These are phyloP conservation scores for Trapa incisa DNA, from an alignment of 345 rosid genomes.

Conservation along the genomic window DNA sequence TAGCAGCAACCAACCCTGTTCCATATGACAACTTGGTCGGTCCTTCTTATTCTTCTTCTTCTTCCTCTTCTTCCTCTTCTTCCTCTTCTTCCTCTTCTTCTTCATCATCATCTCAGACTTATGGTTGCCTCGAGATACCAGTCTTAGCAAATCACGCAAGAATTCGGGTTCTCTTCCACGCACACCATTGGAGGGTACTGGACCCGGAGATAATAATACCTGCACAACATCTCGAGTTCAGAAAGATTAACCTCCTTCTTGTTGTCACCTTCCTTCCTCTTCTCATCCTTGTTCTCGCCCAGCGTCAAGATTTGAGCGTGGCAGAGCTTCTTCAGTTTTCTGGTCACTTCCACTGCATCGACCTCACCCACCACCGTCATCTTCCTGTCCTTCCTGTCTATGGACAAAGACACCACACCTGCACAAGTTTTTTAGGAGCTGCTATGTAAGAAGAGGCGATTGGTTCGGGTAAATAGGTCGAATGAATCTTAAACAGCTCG, in stretches of 20 bases:
- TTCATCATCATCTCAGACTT: no score
- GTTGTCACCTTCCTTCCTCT: background rate
- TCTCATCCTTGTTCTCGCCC: conserved; percentile 6
- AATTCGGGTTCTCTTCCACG: background rate
- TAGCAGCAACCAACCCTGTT: no score
- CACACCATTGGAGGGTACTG: background rate
- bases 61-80: no score
- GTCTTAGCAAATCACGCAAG: background rate
- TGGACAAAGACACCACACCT: background rate
- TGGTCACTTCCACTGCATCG: conserved; percentile 10
- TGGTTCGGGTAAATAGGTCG: background rate
- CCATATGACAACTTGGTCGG: no score
- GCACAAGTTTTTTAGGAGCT: background rate
- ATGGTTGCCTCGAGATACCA: no score
- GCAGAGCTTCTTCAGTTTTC: conserved; percentile 8
- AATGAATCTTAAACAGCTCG: no score
- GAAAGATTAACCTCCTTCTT: background rate
- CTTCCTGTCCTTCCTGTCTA: conserved; percentile 4
- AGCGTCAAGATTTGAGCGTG: conserved; percentile 4
- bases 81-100: no score
- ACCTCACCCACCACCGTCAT: conserved; percentile 7
- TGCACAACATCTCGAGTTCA: background rate
- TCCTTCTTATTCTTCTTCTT: no score
- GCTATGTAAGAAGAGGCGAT: background rate
- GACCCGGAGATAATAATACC: background rate